phyloP scores from a whole-genome alignment of 768 basidiomycete genomes.

The Tulasnella sp. region DNA sequence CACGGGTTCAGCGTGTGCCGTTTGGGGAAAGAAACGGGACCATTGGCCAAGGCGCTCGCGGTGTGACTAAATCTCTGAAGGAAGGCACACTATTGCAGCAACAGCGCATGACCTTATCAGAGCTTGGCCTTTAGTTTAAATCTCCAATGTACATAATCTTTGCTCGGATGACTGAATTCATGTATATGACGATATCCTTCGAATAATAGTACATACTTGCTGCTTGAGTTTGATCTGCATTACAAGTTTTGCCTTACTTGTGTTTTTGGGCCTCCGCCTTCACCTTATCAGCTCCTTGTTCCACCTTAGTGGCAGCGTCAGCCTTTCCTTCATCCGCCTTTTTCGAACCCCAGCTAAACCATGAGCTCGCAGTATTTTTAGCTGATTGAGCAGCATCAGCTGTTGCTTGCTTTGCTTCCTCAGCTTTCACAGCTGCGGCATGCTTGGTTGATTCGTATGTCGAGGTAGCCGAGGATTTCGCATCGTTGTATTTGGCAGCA shows the following conservation, averaged over 20 bases:
- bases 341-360: constrained; percentile 10
- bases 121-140: no score
- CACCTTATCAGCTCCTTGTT: constrained; percentile 10
- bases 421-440: background rate
- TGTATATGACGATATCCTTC: no score
- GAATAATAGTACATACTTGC: no score
- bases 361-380: constrained; percentile 4
- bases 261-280: constrained; percentile 4
- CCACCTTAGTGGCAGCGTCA: constrained; percentile 2
- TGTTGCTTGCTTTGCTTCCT: constrained; percentile 6
- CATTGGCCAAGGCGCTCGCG: no score
- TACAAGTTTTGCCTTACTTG: no score
- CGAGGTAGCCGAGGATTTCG: background rate
- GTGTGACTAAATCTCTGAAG: no score
- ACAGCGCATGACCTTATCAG: no score
- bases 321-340: constrained; percentile 1
- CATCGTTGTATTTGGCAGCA: constrained; percentile 1
- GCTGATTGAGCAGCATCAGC: background rate
- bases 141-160: no score
- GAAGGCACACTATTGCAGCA: no score
- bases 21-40: no score
- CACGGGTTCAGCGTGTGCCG: constrained; percentile 16
- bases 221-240: no score
- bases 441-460: constrained; percentile 5
- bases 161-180: no score